Conservation (phyloP, 768 basidiomycete genomes). For the Phlebiopsis gigantea region DNA sequence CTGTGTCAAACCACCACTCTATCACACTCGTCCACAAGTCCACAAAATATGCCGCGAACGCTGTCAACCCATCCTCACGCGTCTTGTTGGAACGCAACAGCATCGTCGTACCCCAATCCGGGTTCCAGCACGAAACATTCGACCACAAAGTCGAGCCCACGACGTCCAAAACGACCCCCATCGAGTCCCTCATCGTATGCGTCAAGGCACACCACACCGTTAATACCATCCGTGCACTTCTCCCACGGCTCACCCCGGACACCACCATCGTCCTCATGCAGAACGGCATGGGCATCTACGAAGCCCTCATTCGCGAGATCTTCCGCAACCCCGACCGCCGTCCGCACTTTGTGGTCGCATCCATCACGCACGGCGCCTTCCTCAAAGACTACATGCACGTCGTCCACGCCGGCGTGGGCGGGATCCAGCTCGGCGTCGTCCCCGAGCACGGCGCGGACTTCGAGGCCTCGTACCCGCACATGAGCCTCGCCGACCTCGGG, state of each 20-base stretch:
- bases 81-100: constrained; percentile 50
- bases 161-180: constrained; percentile 24
- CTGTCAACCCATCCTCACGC: constrained; percentile 25
- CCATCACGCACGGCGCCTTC: constrained; percentile 79
- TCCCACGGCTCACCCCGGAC: constrained; percentile 53
- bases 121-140: constrained; percentile 50
- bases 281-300: constrained; percentile 93
- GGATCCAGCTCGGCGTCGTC: constrained; percentile 73
- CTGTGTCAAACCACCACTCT: constrained; percentile 43
- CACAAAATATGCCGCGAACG: constrained; percentile 30
- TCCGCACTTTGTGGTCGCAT: constrained; percentile 82
- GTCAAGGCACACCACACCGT: constrained; percentile 71
- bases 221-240: constrained; percentile 49
- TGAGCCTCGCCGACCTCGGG: constrained; percentile 49
- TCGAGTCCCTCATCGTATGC: constrained; percentile 78
- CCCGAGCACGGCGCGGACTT: constrained; percentile 64
- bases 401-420: constrained; percentile 67
- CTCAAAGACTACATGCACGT: constrained; percentile 45
- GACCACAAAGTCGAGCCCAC: constrained; percentile 12
- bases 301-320: constrained; percentile 56
- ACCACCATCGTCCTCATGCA: constrained; percentile 91
- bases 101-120: constrained; percentile 32
- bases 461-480: constrained; percentile 43
- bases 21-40: constrained; percentile 70
- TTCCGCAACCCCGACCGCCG: constrained; percentile 71